Percentiles rank a stretch among this genome's conserved stretches.
Evolutionary conservation across 108 stramenopile species (phyloP).

Genomic region (Conticribra guillardii): DNA sequence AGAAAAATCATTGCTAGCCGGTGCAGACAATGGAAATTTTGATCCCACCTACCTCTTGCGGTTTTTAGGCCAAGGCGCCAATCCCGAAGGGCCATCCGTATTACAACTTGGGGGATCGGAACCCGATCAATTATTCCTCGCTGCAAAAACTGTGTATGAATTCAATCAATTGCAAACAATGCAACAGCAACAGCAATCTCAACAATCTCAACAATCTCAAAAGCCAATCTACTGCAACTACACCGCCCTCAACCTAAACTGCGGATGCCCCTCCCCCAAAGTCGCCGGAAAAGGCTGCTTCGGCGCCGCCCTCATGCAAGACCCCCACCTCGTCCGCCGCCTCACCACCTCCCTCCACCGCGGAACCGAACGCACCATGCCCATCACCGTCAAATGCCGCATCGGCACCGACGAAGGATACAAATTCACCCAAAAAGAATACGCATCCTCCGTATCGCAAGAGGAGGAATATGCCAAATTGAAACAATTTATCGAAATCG

Average conservation of each 20-base stretch:
- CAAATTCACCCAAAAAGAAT: conserved; percentile 48
- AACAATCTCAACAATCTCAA: neutral
- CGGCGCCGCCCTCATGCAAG: conserved; percentile 98
- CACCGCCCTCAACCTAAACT: conserved; percentile 98
- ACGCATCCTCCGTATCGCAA: conserved; percentile 69
- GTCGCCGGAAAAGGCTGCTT: conserved; percentile 97
- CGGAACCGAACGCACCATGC: conserved; percentile 65
- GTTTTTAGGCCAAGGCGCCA: conserved; percentile 52
- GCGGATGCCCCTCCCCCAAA: conserved; percentile 97
- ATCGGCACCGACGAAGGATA: conserved; percentile 83
- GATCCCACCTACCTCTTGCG: conserved; percentile 36
- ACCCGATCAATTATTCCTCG: conserved; percentile 75
- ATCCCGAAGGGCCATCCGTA: conserved; percentile 80
- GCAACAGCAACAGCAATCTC: conserved; percentile 22
- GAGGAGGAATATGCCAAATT: conserved; percentile 85
- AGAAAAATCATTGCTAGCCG: neutral
- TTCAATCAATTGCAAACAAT: conserved; percentile 66
- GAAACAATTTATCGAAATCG: conserved; percentile 83
- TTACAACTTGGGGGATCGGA: conserved; percentile 97
- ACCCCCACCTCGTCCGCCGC: conserved; percentile 86
- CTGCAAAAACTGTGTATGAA: conserved; percentile 72
- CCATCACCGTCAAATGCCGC: conserved; percentile 97
- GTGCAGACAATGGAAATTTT: neutral
- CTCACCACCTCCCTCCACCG: conserved; percentile 74
- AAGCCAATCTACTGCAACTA: conserved; percentile 75